Evolutionary conservation across 176 grass and related monocot species (phyloP).

Genomic region (barley (Hordeum vulgare)): DNA sequence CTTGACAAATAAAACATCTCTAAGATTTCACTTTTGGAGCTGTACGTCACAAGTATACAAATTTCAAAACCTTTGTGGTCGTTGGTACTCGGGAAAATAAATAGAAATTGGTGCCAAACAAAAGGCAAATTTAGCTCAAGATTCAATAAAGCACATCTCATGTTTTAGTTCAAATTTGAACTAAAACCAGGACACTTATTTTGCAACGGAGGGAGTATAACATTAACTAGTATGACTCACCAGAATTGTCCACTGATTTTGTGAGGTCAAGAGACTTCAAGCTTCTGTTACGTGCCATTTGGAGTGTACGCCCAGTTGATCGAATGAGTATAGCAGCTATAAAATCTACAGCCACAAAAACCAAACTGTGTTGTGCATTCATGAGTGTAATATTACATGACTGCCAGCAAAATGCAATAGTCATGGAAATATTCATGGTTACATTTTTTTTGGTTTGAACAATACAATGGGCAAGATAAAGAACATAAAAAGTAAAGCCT

Average conservation of each 20-base stretch:
- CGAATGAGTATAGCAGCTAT: constrained; percentile 81
- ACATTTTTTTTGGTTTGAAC: background rate
- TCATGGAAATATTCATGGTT: background rate
- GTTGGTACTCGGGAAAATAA: constrained; percentile 8
- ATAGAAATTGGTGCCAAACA: background rate
- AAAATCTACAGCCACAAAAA: constrained; percentile 99
- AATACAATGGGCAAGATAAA: constrained; percentile 1
- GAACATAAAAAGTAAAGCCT: background rate
- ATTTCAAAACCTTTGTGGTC: background rate
- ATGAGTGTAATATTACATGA: constrained; percentile 37
- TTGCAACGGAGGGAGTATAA: no score
- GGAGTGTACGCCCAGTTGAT: constrained; percentile 67
- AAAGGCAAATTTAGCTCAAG: background rate
- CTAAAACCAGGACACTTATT: no score
- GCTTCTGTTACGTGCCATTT: constrained; percentile 38
- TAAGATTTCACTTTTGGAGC: background rate
- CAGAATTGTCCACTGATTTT: constrained; percentile 49
- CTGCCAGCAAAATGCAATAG: background rate
- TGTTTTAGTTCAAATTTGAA: no score
- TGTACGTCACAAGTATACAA: background rate
- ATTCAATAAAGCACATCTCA: background rate
- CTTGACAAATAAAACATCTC: background rate
- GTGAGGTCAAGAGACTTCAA: constrained; percentile 62
- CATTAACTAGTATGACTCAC: constrained; percentile 23
- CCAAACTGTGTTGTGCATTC: constrained; percentile 68